These are phyloP conservation scores for Gloeostereum incarnatum DNA, from an alignment of 768 basidiomycete species.

Conservation along the genomic window DNA sequence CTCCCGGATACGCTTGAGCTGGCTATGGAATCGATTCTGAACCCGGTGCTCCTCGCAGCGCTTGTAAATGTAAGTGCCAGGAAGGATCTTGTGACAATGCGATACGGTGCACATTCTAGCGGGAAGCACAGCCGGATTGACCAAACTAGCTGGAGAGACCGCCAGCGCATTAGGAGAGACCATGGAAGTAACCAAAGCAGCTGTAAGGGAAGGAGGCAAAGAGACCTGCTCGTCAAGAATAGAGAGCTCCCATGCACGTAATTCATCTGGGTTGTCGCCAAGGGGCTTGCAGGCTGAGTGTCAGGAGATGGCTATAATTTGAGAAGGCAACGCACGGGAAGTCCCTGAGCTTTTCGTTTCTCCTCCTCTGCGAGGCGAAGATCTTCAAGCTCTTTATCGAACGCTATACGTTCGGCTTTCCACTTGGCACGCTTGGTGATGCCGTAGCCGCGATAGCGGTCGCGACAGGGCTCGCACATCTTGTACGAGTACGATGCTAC, in stretches of 20 bases:
- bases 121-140: conserved; percentile 3
- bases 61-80: conserved; percentile 35
- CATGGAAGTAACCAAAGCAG: not conserved
- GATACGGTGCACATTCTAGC: conserved; percentile 47
- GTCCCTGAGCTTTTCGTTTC: conserved; percentile 21
- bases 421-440: conserved; percentile 46
- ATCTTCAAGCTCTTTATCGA: conserved; percentile 27
- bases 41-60: conserved; percentile 47
- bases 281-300: conserved; percentile 18
- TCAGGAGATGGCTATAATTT: conserved; percentile 1
- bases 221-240: conserved; percentile 22
- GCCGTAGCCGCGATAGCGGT: conserved; percentile 41
- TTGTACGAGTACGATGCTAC: conserved; percentile 24
- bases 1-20: conserved; percentile 41
- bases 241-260: conserved; percentile 24
- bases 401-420: conserved; percentile 35
- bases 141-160: not conserved
- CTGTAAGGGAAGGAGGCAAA: conserved; percentile 6
- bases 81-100: conserved; percentile 44
- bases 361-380: conserved; percentile 28
- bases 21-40: conserved; percentile 46
- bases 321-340: conserved; percentile 21
- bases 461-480: conserved; percentile 38
- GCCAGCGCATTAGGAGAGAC: not conserved
- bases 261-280: conserved; percentile 22